Percentiles rank a stretch among this genome's conserved stretches.
These are phyloP conservation scores for Mucor lusitanicus DNA, from an alignment of 371 early-diverging fungal genomes.

Conservation along the genomic window DNA sequence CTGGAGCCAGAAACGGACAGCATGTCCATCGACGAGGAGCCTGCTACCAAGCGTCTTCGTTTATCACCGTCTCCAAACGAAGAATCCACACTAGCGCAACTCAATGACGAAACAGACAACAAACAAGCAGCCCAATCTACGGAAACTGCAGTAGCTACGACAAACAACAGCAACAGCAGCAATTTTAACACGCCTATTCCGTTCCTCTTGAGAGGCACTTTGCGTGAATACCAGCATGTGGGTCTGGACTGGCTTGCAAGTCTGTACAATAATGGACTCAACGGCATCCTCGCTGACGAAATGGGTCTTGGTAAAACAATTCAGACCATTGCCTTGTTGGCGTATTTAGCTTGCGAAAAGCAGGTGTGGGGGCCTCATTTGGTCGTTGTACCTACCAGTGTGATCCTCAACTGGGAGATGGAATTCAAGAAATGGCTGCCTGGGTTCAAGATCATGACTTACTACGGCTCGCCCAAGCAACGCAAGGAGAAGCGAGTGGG, in stretches of 20 bases:
- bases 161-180: neutral
- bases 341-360: conserved; percentile 72
- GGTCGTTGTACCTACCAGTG: conserved; percentile 91
- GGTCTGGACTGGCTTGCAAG: conserved; percentile 85
- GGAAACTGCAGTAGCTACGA: conserved; percentile 36
- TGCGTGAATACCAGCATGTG: conserved; percentile 79
- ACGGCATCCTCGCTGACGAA: conserved; percentile 99
- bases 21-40: neutral
- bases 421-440: conserved; percentile 94
- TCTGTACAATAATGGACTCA: conserved; percentile 89
- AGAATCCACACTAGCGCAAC: neutral
- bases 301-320: conserved; percentile 98
- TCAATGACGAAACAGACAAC: neutral
- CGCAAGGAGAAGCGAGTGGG: conserved; percentile 77
- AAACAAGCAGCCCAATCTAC: conserved; percentile 20
- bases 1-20: neutral
- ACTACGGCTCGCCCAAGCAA: conserved; percentile 81
- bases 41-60: neutral
- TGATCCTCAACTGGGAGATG: conserved; percentile 94
- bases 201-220: conserved; percentile 62
- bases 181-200: conserved; percentile 55
- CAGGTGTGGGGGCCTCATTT: conserved; percentile 87
- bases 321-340: conserved; percentile 91
- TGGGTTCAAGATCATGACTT: conserved; percentile 82
- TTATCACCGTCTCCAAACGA: neutral